Evolutionary conservation across 2,329 filamentous ascomycete species (phyloP), one percentile per base, ranked within the genome.

Genomic region (Aspergillus ochraceus): DNA sequence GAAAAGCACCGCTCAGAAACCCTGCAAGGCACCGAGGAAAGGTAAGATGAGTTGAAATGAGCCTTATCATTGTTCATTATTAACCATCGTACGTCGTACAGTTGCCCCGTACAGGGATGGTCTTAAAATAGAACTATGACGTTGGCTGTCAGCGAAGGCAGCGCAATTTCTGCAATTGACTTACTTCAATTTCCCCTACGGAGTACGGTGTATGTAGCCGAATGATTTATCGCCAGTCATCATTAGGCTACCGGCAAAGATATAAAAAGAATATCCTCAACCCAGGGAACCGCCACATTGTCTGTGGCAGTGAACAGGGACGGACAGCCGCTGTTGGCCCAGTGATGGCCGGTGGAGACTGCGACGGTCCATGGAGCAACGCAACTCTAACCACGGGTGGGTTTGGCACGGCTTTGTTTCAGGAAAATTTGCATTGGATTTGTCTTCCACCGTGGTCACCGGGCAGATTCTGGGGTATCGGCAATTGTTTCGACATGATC

Each of bases 291-390:
- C 56, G 58, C 60, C 60, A 59, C 53, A 47, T 24, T 29, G 47
- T 14, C 20, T n/a, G 62, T 62, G 62, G 62, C 62, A 60, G 62
- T 64, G 62, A 53, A 32, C 45, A 51, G 26, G 29, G 49, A 51
- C 14, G 29, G 47, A 45, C 26, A 46, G 47, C 54, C 52, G 29
- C 42, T 49, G 63, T 65, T 65, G 63, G 63, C 63, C 63, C 55
- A 65, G 63, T 60, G 63, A 65, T 55, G 30, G n/a, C 2, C 46
- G 24, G 61, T 63, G 62, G 60, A 58, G 60, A 24, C 47, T 29
- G 29, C 22, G 26, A 39, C 36, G 46, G 39, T 42, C 62, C 60
- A 59, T 60, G 65, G 62, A 57, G 58, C 55, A 47, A 42, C 39
- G 22, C 49, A 54, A 49, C 54, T 49, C 39, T 42, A 59, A 53